Conservation (phyloP, 768 basidiomycete genomes). For the Symmetrospora coprosmae region DNA sequence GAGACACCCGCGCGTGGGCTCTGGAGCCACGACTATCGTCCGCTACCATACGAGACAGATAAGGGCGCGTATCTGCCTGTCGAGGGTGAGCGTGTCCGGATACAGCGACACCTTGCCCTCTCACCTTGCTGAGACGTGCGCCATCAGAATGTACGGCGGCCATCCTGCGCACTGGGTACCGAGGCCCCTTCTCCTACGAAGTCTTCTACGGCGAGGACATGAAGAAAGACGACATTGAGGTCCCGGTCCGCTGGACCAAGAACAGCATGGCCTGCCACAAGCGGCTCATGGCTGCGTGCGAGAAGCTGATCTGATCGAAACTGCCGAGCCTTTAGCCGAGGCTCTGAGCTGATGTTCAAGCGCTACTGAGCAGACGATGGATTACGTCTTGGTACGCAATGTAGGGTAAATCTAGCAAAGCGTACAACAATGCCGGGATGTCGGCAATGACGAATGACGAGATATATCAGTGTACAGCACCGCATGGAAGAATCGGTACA, state of each 20-base stretch:
- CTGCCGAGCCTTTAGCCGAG: too few relatives aligned
- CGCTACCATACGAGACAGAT: constrained; percentile 23
- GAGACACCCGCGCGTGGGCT: constrained; percentile 20
- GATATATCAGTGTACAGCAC: too few relatives aligned
- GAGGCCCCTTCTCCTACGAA: constrained; percentile 28
- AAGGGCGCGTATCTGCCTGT: constrained; percentile 27
- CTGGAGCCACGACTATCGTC: constrained; percentile 28
- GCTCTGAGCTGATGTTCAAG: too few relatives aligned
- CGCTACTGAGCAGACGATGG: too few relatives aligned
- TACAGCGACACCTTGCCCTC: not conserved
- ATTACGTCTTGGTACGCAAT: too few relatives aligned
- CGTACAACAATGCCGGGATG: too few relatives aligned
- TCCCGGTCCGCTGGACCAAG: constrained; percentile 15
- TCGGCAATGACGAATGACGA: too few relatives aligned
- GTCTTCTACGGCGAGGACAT: constrained; percentile 26
- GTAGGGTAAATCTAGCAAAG: too few relatives aligned
- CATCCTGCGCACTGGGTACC: constrained; percentile 27
- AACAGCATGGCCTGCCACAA: constrained; percentile 11
- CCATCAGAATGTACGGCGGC: constrained; percentile 21
- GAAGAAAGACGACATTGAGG: not conserved
- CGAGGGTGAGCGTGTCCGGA: constrained; percentile 1
- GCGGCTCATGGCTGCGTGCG: constrained; percentile 9
- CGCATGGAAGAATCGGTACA: too few relatives aligned
- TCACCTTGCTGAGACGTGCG: not conserved
- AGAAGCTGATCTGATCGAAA: too few relatives aligned